Conservation (phyloP, 2,329 filamentous ascomycete genomes). For the Myriosclerotinia curreyana region DNA sequence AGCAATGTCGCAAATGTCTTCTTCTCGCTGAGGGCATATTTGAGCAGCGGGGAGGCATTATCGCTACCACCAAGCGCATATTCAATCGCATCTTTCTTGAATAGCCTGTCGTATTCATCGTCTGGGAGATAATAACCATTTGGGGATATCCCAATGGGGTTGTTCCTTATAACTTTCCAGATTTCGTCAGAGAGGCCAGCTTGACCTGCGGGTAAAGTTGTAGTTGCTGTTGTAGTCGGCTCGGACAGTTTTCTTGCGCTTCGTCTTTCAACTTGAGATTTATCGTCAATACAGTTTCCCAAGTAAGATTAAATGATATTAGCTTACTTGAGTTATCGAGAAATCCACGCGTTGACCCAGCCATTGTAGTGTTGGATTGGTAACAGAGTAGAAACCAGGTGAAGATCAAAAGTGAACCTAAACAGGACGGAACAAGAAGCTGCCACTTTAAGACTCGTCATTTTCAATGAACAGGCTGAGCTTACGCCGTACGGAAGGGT, state of each 20-base stretch:
- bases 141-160: neutral
- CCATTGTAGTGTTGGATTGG: neutral
- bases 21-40: neutral
- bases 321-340: neutral
- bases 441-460: neutral
- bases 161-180: neutral
- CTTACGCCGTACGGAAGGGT: neutral
- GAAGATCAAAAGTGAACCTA: neutral
- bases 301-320: neutral
- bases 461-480: neutral
- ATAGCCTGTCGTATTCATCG: neutral
- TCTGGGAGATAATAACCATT: constrained; percentile 1
- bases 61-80: neutral
- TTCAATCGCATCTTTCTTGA: neutral
- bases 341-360: neutral
- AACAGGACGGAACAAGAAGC: neutral
- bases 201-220: neutral
- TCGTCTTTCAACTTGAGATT: neutral
- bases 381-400: neutral
- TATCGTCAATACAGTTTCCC: neutral
- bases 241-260: neutral
- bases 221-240: neutral
- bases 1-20: constrained; percentile 13
- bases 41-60: neutral
- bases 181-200: neutral